A percentile compares a stretch with the other conserved stretches of the same genome.
These are phyloP conservation scores for Pseudozyma sp. DNA, from an alignment of 1,284 basidiomycete species.

Conservation along the genomic window DNA sequence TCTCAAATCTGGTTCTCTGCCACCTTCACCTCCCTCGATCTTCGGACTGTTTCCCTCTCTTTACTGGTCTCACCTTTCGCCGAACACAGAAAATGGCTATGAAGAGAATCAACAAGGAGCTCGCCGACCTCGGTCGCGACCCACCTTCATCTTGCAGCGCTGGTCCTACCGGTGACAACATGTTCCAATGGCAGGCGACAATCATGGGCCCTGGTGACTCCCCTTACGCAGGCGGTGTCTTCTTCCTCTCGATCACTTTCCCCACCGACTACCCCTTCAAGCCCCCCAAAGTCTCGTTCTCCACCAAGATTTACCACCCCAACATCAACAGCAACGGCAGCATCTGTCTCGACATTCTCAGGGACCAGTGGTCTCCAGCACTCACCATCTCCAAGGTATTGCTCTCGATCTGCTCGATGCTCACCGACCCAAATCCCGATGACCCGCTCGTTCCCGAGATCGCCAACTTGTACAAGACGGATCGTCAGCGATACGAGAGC, in stretches of 20 bases:
- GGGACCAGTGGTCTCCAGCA: conserved; percentile 84
- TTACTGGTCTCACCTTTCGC: neutral
- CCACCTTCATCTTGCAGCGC: conserved; percentile 68
- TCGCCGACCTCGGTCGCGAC: conserved; percentile 67
- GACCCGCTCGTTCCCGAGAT: conserved; percentile 69
- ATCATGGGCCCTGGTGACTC: conserved; percentile 68
- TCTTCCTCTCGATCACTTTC: conserved; percentile 77
- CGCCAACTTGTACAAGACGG: conserved; percentile 68
- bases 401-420: conserved; percentile 68
- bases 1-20: neutral
- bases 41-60: neutral
- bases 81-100: conserved; percentile 61
- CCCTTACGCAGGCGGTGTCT: conserved; percentile 66
- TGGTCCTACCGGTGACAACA: conserved; percentile 68
- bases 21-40: too few species aligned
- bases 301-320: conserved; percentile 91
- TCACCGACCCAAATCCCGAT: conserved; percentile 69
- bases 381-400: conserved; percentile 91
- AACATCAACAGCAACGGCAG: conserved; percentile 98
- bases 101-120: conserved; percentile 69
- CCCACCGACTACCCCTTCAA: conserved; percentile 69
- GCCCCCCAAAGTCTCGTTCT: conserved; percentile 99
- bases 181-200: conserved; percentile 69
- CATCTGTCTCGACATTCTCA: conserved; percentile 96
- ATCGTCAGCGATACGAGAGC: conserved; percentile 67